Base-by-base conservation (phyloP, 306 rosid genomes). In the Urtica urens region DNA sequence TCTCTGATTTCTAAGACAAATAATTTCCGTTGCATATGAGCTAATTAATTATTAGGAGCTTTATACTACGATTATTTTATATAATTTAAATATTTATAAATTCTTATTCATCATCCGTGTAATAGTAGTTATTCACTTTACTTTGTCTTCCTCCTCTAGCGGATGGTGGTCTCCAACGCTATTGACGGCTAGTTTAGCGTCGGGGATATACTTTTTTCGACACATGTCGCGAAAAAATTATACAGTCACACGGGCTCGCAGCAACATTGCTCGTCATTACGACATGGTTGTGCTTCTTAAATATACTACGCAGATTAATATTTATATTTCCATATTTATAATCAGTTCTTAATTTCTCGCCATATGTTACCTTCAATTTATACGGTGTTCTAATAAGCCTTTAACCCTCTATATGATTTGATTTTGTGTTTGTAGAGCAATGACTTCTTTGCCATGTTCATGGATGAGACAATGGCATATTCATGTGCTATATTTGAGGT, bases 131-230 rank as follows among this genome's bases (percentile, higher is more conserved):
- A 53, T n/a, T n/a, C n/a, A n/a, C n/a, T n/a, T n/a, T 48, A 38
- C 23, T 46, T 48, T 11, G 23, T 49, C 51, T 53, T 37, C 18
- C 70, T 28, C 34, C 49, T 68, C 20, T 33, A 81, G 93, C 60
- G 95, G 97, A 49, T 84, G 97, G 97, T 88, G 97, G 95, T 78
- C 93, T 12, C 97, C 97, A 23, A 27, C 72, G 69, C 60, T 88
- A 20, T 65, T 76, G 30, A 88, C 97, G 24, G 80, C 97, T 45
- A 58, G 77, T 58, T 31, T 81, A 57, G 68, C 82, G 49, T 88
- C 86, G 44, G 90, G 93, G 43, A 88, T 72, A 62, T 84, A 72
- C 46, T 83, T 81, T 52, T 74, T 75, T 43, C 81, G 78, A 20
- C 95, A 88, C 64, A 55, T 69, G 55, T 72, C 74, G 2, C 80